A percentile compares a stretch with the other conserved stretches of the same genome.
These are phyloP conservation scores for Acer negundo DNA, from an alignment of 345 rosid genomes.

Conservation along the genomic window DNA sequence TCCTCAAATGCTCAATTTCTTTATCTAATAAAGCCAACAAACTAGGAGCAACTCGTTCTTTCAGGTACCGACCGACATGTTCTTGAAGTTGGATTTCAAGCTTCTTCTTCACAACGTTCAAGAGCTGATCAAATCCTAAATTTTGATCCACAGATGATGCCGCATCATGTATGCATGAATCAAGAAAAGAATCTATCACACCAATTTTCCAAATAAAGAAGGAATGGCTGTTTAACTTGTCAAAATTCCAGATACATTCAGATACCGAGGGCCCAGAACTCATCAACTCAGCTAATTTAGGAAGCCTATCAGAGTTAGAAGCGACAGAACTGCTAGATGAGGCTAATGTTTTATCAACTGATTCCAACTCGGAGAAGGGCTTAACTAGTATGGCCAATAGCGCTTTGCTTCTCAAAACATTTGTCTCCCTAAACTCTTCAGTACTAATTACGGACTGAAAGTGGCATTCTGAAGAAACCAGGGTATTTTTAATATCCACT, in stretches of 20 bases:
- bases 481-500: conserved; percentile 56
- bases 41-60: conserved; percentile 59
- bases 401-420: conserved; percentile 55
- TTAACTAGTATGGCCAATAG: conserved; percentile 52
- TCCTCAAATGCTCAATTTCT: conserved; percentile 59
- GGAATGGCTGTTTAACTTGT: conserved; percentile 54
- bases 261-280: conserved; percentile 58
- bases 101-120: conserved; percentile 69
- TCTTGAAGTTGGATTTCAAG: conserved; percentile 75
- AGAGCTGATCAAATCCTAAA: conserved; percentile 88
- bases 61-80: conserved; percentile 59
- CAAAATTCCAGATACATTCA: conserved; percentile 73
- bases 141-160: conserved; percentile 70
- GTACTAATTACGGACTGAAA: conserved; percentile 55
- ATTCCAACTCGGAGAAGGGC: conserved; percentile 75
- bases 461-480: conserved; percentile 59
- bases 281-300: conserved; percentile 47
- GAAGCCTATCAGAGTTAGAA: conserved; percentile 43
- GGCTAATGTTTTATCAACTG: conserved; percentile 52
- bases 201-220: conserved; percentile 89
- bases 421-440: conserved; percentile 50
- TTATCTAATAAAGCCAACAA: conserved; percentile 62
- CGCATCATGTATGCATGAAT: conserved; percentile 77
- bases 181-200: conserved; percentile 77
- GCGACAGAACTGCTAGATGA: conserved; percentile 39